A percentile compares a stretch with the other conserved stretches of the same genome.
phyloP scores from a whole-genome alignment of 2,329 filamentous ascomycete genomes.

The Orbilia quercus region DNA sequence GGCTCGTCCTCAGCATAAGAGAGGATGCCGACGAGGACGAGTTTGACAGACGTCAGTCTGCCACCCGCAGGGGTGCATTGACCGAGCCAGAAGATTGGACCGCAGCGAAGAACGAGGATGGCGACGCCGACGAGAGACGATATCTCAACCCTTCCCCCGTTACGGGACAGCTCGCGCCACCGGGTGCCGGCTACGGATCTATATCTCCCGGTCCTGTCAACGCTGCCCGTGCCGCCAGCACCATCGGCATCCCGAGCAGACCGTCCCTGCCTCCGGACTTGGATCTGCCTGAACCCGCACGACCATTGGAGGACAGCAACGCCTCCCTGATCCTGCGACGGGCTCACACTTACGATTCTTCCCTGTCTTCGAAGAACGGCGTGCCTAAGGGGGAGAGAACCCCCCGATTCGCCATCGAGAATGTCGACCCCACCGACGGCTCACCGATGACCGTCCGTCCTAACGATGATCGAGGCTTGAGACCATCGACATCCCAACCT shows the following conservation, averaged over 20 bases:
- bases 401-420: constrained; percentile 17
- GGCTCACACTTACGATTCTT: constrained; percentile 40
- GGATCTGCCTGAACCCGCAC: constrained; percentile 44
- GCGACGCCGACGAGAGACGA: constrained; percentile 34
- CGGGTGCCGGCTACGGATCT: constrained; percentile 30
- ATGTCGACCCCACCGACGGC: not conserved
- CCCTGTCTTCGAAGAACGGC: constrained; percentile 8
- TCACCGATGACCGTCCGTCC: constrained; percentile 33
- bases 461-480: constrained; percentile 19
- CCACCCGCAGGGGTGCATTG: not conserved
- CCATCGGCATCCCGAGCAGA: constrained; percentile 14
- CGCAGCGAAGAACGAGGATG: constrained; percentile 15
- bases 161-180: not conserved
- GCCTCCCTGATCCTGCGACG: constrained; percentile 15
- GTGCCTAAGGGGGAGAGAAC: constrained; percentile 32
- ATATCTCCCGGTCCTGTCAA: constrained; percentile 20
- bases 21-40: constrained; percentile 43
- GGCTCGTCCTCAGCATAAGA: constrained; percentile 26
- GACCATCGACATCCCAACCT: not conserved
- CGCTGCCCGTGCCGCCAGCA: constrained; percentile 22
- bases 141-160: constrained; percentile 41
- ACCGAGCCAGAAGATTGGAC: constrained; percentile 11
- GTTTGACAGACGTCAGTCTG: constrained; percentile 22
- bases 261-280: constrained; percentile 39
- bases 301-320: constrained; percentile 40